These are phyloP conservation scores for Brassica rapa DNA, from an alignment of 345 rosid genomes.

Conservation along the genomic window DNA sequence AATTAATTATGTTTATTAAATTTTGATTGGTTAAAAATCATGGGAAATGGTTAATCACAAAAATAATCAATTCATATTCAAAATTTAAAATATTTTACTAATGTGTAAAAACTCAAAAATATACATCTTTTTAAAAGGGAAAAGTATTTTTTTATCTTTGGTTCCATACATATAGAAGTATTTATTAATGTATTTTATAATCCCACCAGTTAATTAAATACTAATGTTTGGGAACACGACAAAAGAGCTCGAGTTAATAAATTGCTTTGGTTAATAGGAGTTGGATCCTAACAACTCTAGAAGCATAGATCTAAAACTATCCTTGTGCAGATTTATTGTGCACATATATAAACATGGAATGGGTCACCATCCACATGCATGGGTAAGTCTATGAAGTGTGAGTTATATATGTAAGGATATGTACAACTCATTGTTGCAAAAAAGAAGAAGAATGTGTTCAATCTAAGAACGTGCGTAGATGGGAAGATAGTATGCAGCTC, in stretches of 20 bases:
- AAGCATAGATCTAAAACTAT: conserved; percentile 23
- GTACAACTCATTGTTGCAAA: background rate
- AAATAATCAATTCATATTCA: too few relatives aligned
- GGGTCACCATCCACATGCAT: conserved; percentile 32
- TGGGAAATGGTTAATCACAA: too few relatives aligned
- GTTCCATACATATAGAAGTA: background rate
- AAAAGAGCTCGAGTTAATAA: conserved; percentile 13
- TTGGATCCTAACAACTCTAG: background rate
- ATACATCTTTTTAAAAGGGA: too few relatives aligned
- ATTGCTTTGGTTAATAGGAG: background rate
- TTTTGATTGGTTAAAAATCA: background rate
- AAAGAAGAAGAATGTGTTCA: background rate
- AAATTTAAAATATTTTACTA: too few relatives aligned
- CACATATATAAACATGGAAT: conserved; percentile 16
- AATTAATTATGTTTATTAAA: background rate
- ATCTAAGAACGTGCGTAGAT: conserved; percentile 1
- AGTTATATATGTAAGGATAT: background rate
- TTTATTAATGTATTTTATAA: background rate
- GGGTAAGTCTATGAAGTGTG: background rate
- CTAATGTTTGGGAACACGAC: conserved; percentile 13
- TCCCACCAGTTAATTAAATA: background rate
- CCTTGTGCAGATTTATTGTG: background rate
- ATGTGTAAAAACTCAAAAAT: background rate
- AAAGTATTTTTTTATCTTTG: background rate
- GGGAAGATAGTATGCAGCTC: background rate